Conservation (phyloP, 371 early-diverging fungal species). For the Haplosporangium sp. region DNA sequence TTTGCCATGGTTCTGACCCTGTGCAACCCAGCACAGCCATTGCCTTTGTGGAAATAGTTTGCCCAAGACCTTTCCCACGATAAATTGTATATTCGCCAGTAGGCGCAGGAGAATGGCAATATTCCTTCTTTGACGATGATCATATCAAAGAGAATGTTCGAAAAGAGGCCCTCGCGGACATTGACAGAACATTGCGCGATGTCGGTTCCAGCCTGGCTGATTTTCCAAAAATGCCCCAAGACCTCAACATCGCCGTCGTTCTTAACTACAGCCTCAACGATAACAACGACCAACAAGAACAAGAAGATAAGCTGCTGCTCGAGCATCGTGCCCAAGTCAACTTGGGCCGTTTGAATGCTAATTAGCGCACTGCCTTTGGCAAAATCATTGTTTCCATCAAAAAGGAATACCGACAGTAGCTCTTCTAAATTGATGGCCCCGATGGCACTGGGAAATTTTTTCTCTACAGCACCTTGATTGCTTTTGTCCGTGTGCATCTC, state of each 20-base stretch:
- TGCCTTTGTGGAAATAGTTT: constrained; percentile 12
- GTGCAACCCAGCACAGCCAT: constrained; percentile 17
- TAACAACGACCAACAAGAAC: not conserved
- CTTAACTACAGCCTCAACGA: not conserved
- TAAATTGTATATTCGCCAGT: not conserved
- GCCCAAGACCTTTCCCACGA: constrained; percentile 12
- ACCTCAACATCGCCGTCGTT: not conserved
- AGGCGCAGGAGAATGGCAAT: not conserved
- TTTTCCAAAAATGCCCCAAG: constrained; percentile 1
- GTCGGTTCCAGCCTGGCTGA: constrained; percentile 11
- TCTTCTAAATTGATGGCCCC: constrained; percentile 26
- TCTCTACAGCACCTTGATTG: not conserved
- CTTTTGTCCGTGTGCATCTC: constrained; percentile 4
- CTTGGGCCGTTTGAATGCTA: not conserved
- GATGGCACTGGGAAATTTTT: constrained; percentile 25
- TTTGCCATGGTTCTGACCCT: constrained; percentile 26
- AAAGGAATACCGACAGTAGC: not conserved
- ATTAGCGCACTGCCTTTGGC: not conserved
- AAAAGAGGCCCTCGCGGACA: constrained; percentile 2
- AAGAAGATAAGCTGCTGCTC: constrained; percentile 1
- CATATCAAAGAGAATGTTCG: constrained; percentile 2
- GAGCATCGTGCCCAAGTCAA: constrained; percentile 5
- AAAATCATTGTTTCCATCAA: not conserved
- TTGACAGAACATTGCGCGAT: constrained; percentile 5
- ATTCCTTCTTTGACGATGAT: constrained; percentile 1